Conservation (phyloP, 2,329 filamentous ascomycete species). For the Cytospora paraplurivora region DNA sequence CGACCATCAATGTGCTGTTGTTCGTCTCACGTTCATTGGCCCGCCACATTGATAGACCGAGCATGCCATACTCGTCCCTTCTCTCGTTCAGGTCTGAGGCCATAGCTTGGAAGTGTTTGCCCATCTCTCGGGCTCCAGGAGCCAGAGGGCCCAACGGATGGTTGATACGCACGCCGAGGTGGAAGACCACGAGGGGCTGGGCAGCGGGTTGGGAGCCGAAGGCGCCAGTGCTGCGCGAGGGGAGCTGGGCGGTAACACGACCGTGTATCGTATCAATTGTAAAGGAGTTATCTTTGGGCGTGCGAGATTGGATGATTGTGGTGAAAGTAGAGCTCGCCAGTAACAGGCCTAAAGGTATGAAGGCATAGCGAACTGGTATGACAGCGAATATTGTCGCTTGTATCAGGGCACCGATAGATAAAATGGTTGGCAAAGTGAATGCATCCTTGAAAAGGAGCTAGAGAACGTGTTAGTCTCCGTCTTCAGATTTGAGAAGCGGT, state of each 20-base stretch:
- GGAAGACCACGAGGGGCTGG: slow-evolving; percentile 45
- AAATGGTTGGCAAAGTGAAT: slow-evolving; percentile 24
- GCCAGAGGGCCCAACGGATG: slow-evolving; percentile 52
- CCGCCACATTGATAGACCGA: slow-evolving; percentile 33
- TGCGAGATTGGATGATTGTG: slow-evolving; percentile 12
- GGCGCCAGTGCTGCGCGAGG: not conserved
- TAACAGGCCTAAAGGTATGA: slow-evolving; percentile 19
- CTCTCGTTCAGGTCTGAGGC: slow-evolving; percentile 39
- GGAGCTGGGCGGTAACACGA: slow-evolving; percentile 26
- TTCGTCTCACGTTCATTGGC: slow-evolving; percentile 40
- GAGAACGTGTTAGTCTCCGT: not conserved
- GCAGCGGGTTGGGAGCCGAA: slow-evolving; percentile 33
- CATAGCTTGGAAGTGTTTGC: slow-evolving; percentile 44
- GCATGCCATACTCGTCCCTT: slow-evolving; percentile 49
- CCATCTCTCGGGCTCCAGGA: slow-evolving; percentile 46
- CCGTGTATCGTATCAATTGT: slow-evolving; percentile 18
- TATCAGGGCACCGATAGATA: slow-evolving; percentile 24
- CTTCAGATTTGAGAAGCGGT: too few relatives aligned
- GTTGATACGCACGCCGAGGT: slow-evolving; percentile 49
- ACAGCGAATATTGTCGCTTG: slow-evolving; percentile 15
- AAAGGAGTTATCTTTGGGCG: slow-evolving; percentile 19
- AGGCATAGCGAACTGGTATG: slow-evolving; percentile 22
- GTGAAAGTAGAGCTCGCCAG: slow-evolving; percentile 19
- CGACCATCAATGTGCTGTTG: slow-evolving; percentile 45
- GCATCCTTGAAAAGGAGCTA: slow-evolving; percentile 26